These are phyloP conservation scores for Leccinum sublutescens DNA, from an alignment of 768 basidiomycete species.

Conservation along the genomic window DNA sequence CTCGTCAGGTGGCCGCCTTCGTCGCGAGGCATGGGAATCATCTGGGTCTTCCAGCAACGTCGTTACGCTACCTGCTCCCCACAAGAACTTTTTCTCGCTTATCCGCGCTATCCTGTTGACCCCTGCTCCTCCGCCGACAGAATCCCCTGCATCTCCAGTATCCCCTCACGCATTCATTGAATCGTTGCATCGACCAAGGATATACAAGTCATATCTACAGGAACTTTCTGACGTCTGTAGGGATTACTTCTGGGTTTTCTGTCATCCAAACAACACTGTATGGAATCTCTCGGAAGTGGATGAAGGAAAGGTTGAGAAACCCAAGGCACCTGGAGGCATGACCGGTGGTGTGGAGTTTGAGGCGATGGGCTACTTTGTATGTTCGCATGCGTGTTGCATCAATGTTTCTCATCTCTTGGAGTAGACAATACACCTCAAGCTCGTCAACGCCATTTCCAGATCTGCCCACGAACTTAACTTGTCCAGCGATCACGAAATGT, in stretches of 20 bases:
- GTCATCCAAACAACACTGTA: slow-evolving; percentile 89
- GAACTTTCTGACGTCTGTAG: slow-evolving; percentile 88
- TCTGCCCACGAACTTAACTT: slow-evolving; percentile 63
- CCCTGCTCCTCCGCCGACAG: slow-evolving; percentile 61
- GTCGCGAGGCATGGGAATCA: slow-evolving; percentile 59
- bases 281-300: slow-evolving; percentile 87
- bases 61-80: slow-evolving; percentile 68
- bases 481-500: slow-evolving; percentile 67
- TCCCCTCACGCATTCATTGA: slow-evolving; percentile 82
- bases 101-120: slow-evolving; percentile 75
- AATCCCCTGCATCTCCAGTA: slow-evolving; percentile 59
- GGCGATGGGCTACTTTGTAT: slow-evolving; percentile 91
- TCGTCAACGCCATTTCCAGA: slow-evolving; percentile 78
- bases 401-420: slow-evolving; percentile 8
- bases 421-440: slow-evolving; percentile 84
- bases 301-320: slow-evolving; percentile 81
- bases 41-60: slow-evolving; percentile 45
- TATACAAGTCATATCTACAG: slow-evolving; percentile 78
- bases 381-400: slow-evolving; percentile 29
- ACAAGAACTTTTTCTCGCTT: slow-evolving; percentile 70
- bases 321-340: slow-evolving; percentile 94
- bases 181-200: slow-evolving; percentile 60
- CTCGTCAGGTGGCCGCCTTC: slow-evolving; percentile 39
- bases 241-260: slow-evolving; percentile 97
- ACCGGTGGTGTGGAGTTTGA: slow-evolving; percentile 98